phyloP scores from a whole-genome alignment of 148 eudicot species.

The Silene conica region DNA sequence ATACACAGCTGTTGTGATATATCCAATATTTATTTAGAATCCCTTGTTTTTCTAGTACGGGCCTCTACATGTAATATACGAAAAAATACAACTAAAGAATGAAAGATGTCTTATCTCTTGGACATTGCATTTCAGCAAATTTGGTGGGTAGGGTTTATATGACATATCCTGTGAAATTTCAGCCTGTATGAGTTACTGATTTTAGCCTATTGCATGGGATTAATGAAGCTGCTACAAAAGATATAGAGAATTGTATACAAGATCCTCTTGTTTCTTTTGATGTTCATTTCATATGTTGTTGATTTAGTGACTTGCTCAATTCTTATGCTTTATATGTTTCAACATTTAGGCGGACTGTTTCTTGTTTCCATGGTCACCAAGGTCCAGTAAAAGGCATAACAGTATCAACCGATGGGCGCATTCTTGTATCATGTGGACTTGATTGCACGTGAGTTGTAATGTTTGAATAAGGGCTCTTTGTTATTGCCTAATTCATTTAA shows the following conservation, averaged over 20 bases:
- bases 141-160: background rate
- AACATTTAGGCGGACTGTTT: conserved; percentile 59
- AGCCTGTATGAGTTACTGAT: background rate
- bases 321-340: conserved; percentile 9
- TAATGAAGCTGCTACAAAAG: conserved; percentile 2
- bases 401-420: conserved; percentile 77
- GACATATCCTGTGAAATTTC: background rate
- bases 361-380: conserved; percentile 85
- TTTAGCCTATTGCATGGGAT: background rate
- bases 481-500: background rate
- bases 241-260: background rate
- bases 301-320: background rate
- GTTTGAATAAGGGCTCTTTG: background rate
- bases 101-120: background rate
- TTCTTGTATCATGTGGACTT: conserved; percentile 90
- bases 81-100: no score
- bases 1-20: background rate
- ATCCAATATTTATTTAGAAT: background rate
- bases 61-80: background rate
- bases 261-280: background rate
- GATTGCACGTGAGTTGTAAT: conserved; percentile 77
- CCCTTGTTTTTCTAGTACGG: background rate
- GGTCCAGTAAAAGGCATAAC: conserved; percentile 82
- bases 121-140: background rate
- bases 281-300: background rate